Conservation (phyloP, 139 green algal species). For the Bryopsis sp. region DNA sequence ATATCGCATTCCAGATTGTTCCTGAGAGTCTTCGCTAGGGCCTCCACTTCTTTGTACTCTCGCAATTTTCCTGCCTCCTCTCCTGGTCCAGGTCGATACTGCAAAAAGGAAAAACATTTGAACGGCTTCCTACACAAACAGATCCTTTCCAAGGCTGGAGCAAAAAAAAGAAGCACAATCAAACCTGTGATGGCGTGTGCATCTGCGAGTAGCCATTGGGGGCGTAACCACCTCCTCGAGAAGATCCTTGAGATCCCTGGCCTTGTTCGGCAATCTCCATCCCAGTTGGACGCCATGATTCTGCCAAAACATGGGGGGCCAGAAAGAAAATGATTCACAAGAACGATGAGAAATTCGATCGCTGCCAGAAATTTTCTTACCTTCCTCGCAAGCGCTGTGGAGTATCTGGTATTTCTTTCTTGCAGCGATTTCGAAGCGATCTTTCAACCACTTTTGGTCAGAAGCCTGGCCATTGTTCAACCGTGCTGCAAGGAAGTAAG, state of each 20-base stretch:
- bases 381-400: neutral
- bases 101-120: neutral
- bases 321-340: neutral
- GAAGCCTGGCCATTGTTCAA: neutral
- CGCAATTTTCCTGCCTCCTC: neutral
- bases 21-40: neutral
- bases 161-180: no score
- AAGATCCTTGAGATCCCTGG: no score
- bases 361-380: neutral
- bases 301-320: neutral
- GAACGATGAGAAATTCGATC: neutral
- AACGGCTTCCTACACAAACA: neutral
- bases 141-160: neutral
- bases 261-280: no score
- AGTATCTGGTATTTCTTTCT: conserved; percentile 6
- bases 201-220: no score
- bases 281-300: no score
- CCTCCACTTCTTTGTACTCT: neutral
- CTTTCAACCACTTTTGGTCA: conserved; percentile 3
- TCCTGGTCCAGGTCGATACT: neutral
- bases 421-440: conserved; percentile 12
- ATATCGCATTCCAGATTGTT: neutral
- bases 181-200: no score
- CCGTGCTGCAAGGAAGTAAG: neutral
- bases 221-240: no score